A percentile compares a stretch with the other conserved stretches of the same genome.
These are phyloP conservation scores for Fusarium duplospermum DNA, from an alignment of 2,329 filamentous ascomycete genomes.

Conservation along the genomic window DNA sequence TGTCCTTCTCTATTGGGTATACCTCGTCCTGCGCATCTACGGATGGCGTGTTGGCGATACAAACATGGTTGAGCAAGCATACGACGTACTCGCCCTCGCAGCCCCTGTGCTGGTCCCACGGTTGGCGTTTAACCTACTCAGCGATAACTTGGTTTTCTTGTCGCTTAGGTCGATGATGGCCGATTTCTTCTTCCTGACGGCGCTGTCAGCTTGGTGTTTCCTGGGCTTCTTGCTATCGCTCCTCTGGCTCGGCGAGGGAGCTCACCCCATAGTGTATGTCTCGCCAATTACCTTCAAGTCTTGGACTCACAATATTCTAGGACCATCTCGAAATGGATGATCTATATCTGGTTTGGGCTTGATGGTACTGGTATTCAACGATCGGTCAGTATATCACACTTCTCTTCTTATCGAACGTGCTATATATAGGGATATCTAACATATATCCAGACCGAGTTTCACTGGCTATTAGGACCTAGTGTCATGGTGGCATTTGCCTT, in stretches of 20 bases:
- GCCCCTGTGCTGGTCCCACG: constrained; percentile 83
- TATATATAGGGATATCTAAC: constrained; percentile 11
- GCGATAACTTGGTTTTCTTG: constrained; percentile 86
- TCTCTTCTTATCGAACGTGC: not conserved
- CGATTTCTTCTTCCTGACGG: constrained; percentile 82
- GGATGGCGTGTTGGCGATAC: constrained; percentile 65
- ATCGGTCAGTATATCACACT: constrained; percentile 54
- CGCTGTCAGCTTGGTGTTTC: constrained; percentile 85
- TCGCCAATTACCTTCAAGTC: not conserved
- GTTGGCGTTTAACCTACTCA: constrained; percentile 84
- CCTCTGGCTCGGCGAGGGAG: constrained; percentile 78
- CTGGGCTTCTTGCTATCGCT: constrained; percentile 83
- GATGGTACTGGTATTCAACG: constrained; percentile 75
- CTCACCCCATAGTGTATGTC: constrained; percentile 66
- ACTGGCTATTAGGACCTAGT: constrained; percentile 81
- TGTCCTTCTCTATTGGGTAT: constrained; percentile 75
- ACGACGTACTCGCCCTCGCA: constrained; percentile 82
- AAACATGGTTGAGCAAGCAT: constrained; percentile 71
- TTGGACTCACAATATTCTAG: constrained; percentile 45
- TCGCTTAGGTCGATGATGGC: constrained; percentile 86
- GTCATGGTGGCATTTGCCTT: constrained; percentile 89
- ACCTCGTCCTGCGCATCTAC: constrained; percentile 75
- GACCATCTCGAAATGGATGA: constrained; percentile 89
- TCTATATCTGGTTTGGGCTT: constrained; percentile 92
- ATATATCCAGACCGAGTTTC: constrained; percentile 70